phyloP scores from a whole-genome alignment of 2,329 filamentous ascomycete genomes.

The Thelonectria rubi region DNA sequence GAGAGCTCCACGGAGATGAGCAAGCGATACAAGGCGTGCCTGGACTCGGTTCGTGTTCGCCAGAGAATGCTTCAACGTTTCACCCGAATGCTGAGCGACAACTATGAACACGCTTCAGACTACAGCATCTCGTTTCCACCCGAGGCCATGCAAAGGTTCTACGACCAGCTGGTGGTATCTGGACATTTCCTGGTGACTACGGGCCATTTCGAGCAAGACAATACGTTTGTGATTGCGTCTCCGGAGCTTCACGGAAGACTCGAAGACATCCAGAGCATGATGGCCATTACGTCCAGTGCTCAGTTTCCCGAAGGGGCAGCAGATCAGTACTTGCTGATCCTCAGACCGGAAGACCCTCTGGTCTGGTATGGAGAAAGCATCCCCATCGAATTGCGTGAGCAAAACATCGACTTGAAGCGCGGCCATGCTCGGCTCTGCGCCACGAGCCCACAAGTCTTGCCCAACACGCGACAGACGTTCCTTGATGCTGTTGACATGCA shows the following conservation, averaged over 20 bases:
- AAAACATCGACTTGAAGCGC: slow-evolving; percentile 84
- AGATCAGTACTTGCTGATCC: slow-evolving; percentile 81
- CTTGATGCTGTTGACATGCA: slow-evolving; percentile 82
- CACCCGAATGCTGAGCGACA: slow-evolving; percentile 86
- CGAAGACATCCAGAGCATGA: slow-evolving; percentile 84
- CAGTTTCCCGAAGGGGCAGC: slow-evolving; percentile 73
- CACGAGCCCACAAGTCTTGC: slow-evolving; percentile 82
- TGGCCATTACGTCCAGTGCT: slow-evolving; percentile 72
- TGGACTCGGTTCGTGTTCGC: slow-evolving; percentile 94
- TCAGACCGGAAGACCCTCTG: slow-evolving; percentile 81
- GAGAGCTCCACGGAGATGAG: slow-evolving; percentile 91
- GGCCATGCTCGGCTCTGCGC: slow-evolving; percentile 90
- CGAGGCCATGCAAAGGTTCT: slow-evolving; percentile 77
- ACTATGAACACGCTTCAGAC: slow-evolving; percentile 96
- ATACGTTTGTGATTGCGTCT: slow-evolving; percentile 85
- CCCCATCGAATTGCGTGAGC: slow-evolving; percentile 75
- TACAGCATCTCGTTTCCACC: slow-evolving; percentile 82
- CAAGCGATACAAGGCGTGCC: slow-evolving; percentile 92
- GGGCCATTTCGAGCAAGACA: slow-evolving; percentile 74
- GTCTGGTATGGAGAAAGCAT: slow-evolving; percentile 84
- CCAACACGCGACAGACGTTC: slow-evolving; percentile 81
- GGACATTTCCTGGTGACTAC: slow-evolving; percentile 90
- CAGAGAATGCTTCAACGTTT: slow-evolving; percentile 98
- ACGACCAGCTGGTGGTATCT: slow-evolving; percentile 80
- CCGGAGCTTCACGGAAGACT: slow-evolving; percentile 78